Base-by-base conservation (phyloP, 352 stramenopile genomes). In the Saprolegnia parasitica region DNA sequence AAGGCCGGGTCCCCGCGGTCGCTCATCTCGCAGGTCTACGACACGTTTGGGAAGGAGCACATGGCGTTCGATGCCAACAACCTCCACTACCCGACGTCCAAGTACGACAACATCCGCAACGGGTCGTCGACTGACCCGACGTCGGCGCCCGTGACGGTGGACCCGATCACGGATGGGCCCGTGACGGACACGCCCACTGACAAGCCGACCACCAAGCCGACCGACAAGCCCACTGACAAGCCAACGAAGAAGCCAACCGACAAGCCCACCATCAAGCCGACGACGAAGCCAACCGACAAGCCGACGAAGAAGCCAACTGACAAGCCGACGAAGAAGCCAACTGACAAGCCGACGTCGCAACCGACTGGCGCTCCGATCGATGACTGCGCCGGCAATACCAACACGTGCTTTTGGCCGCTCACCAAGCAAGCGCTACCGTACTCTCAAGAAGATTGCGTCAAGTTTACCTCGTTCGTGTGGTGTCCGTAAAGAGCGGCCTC, bases 11-110 rank as follows among this genome's bases (percentile, higher is more conserved):
- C 35, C 13, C 16, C 57, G 4, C 35, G 57, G n/a, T 65, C 57
- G 1, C 57, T 65, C 57, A 65, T 65, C 24, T 37, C 57, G 16
- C 57, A 65, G 40, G 37, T 24, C 23, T 65, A 47, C 37, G 47
- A 47, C 57, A 52, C 57, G 32, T 65, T 65, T 65, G 57, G 57
- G 8, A 65, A 65, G 37, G 40, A 65, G 6, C 35, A 65, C 57
- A 65, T 65, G 57, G 57, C 26, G 15, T 65, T 65, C 40, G 11
- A 52, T 5, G 57, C 46, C 21, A 65, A 65, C 32, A 65, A 65
- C 37, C 21, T 65, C 37, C 5, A 65, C 32, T 65, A 65, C 21
- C 57, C 57, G 18, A 65, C 57, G 32, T 65, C 57, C 4, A 39
- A 65, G 24, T 65, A 52, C 37, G 37, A 52, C 37, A 65, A 65